A percentile compares a stretch with the other conserved stretches of the same genome.
Evolutionary conservation across 352 stramenopile genomes (phyloP).

Genomic region (Globisporangium barbulae): DNA sequence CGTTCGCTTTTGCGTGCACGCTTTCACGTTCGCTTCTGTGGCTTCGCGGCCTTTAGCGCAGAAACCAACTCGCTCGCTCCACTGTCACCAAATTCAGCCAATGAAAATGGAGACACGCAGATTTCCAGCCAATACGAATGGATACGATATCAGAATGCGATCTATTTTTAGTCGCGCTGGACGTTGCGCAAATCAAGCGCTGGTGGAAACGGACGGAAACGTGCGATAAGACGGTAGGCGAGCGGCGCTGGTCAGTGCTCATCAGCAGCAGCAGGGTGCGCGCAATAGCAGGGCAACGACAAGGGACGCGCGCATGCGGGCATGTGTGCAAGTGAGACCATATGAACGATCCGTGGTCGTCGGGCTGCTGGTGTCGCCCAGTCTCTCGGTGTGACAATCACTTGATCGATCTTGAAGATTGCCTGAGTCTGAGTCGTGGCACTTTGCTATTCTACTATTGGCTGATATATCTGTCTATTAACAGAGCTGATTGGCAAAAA

Average conservation of each 20-base stretch:
- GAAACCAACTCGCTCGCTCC: background rate
- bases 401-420: slow-evolving; percentile 6
- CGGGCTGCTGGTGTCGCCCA: background rate
- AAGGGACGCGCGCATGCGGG: background rate
- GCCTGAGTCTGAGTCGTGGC: background rate
- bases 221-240: slow-evolving; percentile 2
- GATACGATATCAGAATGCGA: background rate
- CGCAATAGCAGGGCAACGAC: background rate
- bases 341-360: background rate
- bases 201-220: slow-evolving; percentile 4
- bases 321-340: background rate
- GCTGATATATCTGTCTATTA: background rate
- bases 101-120: background rate
- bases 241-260: background rate
- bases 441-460: background rate
- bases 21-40: background rate
- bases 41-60: slow-evolving; percentile 4
- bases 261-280: background rate
- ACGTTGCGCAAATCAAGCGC: slow-evolving; percentile 1
- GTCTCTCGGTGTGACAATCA: background rate
- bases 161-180: slow-evolving; percentile 7
- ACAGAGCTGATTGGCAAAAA: slow-evolving; percentile 1
- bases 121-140: background rate
- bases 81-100: background rate
- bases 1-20: background rate